A percentile compares a stretch with the other conserved stretches of the same genome.
These are phyloP conservation scores for Canavalia ensiformis DNA, from an alignment of 306 rosid genomes.

Conservation along the genomic window DNA sequence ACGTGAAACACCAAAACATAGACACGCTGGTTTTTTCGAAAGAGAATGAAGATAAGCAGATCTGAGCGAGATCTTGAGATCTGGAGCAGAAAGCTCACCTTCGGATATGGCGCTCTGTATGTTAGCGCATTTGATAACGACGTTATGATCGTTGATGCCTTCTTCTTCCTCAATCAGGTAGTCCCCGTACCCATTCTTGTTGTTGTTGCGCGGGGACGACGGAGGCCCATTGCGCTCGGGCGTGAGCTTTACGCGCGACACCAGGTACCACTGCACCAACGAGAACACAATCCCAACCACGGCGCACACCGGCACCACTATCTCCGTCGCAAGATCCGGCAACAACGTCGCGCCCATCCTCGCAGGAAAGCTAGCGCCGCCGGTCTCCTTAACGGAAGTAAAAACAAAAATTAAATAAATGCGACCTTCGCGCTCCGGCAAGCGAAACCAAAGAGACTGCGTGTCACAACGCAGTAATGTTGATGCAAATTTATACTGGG, in stretches of 20 bases:
- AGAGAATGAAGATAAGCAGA: conserved; percentile 4
- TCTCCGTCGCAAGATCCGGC: conserved; percentile 63
- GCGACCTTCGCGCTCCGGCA: neutral
- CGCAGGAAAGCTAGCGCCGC: conserved; percentile 52
- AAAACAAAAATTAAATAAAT: neutral
- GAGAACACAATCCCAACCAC: conserved; percentile 70
- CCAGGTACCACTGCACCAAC: conserved; percentile 65
- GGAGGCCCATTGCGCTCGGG: conserved; percentile 55
- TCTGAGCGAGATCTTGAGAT: conserved; percentile 31
- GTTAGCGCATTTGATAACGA: conserved; percentile 72
- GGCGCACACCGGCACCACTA: conserved; percentile 67
- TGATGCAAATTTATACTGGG: conserved; percentile 43
- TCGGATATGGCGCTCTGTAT: conserved; percentile 77
- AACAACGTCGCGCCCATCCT: conserved; percentile 59
- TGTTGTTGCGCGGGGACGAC: conserved; percentile 31
- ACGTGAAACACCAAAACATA: neutral
- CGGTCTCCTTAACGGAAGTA: neutral
- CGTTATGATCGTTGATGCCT: conserved; percentile 69
- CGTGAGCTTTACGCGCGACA: conserved; percentile 69
- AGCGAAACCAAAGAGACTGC: neutral
- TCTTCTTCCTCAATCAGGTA: conserved; percentile 75
- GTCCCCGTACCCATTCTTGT: conserved; percentile 66
- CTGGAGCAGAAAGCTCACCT: conserved; percentile 50
- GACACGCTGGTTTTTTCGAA: neutral
- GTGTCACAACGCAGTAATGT: neutral